A percentile compares a stretch with the other conserved stretches of the same genome.
These are phyloP conservation scores for Colletotrichum magnum DNA, from an alignment of 2,329 filamentous ascomycete genomes.

Conservation along the genomic window DNA sequence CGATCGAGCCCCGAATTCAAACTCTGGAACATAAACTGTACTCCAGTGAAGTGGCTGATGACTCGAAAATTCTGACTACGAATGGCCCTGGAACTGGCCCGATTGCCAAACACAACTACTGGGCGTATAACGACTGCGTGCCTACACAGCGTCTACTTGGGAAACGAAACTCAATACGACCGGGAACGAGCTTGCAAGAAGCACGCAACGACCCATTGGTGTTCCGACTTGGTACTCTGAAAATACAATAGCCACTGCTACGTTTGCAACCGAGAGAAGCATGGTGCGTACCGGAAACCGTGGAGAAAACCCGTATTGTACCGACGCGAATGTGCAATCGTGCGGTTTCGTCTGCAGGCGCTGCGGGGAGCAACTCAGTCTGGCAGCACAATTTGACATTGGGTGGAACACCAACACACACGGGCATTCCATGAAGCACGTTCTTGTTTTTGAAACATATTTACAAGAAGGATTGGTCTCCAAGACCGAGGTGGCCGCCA, in stretches of 20 bases:
- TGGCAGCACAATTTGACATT: background rate
- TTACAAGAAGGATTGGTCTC: slow-evolving; percentile 38
- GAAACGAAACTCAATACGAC: background rate
- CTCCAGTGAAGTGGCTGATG: background rate
- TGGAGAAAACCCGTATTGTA: slow-evolving; percentile 9
- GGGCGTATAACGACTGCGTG: background rate
- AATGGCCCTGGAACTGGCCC: background rate
- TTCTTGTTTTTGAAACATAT: slow-evolving; percentile 12
- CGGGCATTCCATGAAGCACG: slow-evolving; percentile 10
- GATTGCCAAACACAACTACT: too few relatives aligned
- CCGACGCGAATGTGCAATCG: background rate
- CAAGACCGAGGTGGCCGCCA: slow-evolving; percentile 37
- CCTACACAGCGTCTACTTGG: background rate
- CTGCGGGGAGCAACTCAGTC: background rate
- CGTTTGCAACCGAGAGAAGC: too few relatives aligned
- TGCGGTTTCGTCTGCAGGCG: background rate
- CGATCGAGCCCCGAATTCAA: background rate
- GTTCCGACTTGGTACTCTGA: too few relatives aligned
- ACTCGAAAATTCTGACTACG: slow-evolving; percentile 7
- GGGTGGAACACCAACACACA: background rate
- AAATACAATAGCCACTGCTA: too few relatives aligned
- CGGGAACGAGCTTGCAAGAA: background rate
- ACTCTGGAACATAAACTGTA: background rate
- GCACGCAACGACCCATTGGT: background rate
- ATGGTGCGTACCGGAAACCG: too few relatives aligned